A percentile compares a stretch with the other conserved stretches of the same genome.
Conservation (phyloP, 139 green algal species). For the Haematococcus sp. region DNA sequence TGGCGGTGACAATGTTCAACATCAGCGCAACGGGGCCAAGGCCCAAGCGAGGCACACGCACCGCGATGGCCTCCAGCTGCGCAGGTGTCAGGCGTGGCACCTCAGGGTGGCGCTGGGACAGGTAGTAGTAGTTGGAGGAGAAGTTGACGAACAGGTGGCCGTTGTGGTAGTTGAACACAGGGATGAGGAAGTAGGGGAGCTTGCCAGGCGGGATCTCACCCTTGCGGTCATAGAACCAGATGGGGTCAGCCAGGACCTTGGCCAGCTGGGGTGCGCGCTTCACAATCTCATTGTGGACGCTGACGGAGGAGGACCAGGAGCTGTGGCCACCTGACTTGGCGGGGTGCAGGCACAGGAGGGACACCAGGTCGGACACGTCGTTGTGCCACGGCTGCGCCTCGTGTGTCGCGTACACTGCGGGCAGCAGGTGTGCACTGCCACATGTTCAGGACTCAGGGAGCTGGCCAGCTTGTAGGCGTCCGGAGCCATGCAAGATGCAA, state of each 20-base stretch:
- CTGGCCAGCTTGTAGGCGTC: too few relatives aligned
- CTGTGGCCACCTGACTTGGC: constrained; percentile 42
- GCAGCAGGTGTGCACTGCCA: too few relatives aligned
- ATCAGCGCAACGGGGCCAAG: too few relatives aligned
- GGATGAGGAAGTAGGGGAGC: constrained; percentile 54
- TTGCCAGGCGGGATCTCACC: constrained; percentile 46
- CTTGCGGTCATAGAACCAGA: constrained; percentile 59
- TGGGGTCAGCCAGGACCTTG: constrained; percentile 27
- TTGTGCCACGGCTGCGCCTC: constrained; percentile 63
- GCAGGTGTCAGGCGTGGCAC: constrained; percentile 35
- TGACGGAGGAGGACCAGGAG: constrained; percentile 30
- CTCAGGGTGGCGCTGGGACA: constrained; percentile 50
- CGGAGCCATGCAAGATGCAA: too few relatives aligned
- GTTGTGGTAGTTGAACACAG: constrained; percentile 58
- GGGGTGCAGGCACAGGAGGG: constrained; percentile 48
- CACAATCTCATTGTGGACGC: constrained; percentile 53
- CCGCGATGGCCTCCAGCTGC: constrained; percentile 36
- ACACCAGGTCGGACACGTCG: constrained; percentile 29
- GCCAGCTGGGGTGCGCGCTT: constrained; percentile 34
- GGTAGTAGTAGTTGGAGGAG: constrained; percentile 56
- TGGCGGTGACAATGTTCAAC: too few relatives aligned
- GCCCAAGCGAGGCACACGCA: too few relatives aligned
- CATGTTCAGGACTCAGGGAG: too few relatives aligned
- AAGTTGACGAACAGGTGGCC: constrained; percentile 44
- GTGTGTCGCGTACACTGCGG: constrained; percentile 56